Base-by-base conservation (phyloP, 2,329 filamentous ascomycete genomes). In the Ambrosiella beaveri region DNA sequence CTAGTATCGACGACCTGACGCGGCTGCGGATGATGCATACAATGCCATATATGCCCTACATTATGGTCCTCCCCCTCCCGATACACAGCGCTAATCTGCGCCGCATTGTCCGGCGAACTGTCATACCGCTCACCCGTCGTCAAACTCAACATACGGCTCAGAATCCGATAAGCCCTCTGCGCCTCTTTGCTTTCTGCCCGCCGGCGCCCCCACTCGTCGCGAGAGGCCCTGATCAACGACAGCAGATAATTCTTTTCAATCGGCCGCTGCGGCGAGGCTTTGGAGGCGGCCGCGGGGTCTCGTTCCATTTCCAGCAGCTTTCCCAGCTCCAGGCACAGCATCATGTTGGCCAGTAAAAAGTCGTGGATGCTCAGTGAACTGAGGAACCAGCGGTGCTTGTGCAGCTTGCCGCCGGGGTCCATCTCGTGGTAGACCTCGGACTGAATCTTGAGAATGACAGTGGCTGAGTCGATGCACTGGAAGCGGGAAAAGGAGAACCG, bases 331-430 rank as follows among this genome's bases (percentile, higher is more conserved):
- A 74, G 65, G 41, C 72, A 71, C 3, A 76, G 63, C 17, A 76
- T 68, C 59, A 73, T 75, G 49, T 71, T 71, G 1, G 74, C 74
- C 1, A 75, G 67, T 7, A 76, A 65, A 52, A 76, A 75, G 60
- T 74, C 73, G 58, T 74, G 71, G 2, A 68, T 68, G 54, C 72
- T 67, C 2, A 74, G 62, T 2, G 71, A 71, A 9, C 69, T 69
- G 13, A 74, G 60, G 50, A 73, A 72, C 71, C 71, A 75, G 45
- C 67, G 68, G 41, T 73, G 65, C 3, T 68, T 66, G 55, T 67
- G 66, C 7, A 76, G 60, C 5, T 66, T 67, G 0, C 72, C 71
- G 0, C 69, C 70, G 0, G 69, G 69, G 49, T 70, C 67, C 8
- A 70, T 66, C 54, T 74, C 71, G 1, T 62, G 61, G 58, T 75